Base-by-base conservation (phyloP, 495 filamentous ascomycete genomes). In the Penicillium waksmanii region DNA sequence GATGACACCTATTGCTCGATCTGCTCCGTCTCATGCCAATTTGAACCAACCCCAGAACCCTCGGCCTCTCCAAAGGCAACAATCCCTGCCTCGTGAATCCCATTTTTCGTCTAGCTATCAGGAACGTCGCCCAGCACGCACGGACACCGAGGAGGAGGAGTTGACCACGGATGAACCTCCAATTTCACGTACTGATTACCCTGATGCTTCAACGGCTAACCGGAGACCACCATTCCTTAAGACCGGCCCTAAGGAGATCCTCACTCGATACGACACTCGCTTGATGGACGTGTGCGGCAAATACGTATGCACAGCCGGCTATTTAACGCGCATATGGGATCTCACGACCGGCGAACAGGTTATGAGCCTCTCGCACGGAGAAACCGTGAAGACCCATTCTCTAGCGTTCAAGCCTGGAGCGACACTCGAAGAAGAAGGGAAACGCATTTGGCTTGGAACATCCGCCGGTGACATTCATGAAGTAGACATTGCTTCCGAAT, bases 371-470 rank as follows among this genome's bases (percentile, higher is more conserved):
- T 80, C 82, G 62, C 93, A 96, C 76, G 84, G 85, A 9, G 95
- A 98, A 63, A 82, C 80, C 0, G 80, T 89, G 52, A 94, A 89
- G 67, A 86, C 89, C 34, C 85, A 91, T 15, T 86, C 94, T 15
- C 72, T 97, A 2, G 82, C 87, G 3, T 98, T 98, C 72, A 96
- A 94, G 72, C 91, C 94, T 8, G 85, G 88, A 0, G 73, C 76
- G 21, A 83, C 85, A 48, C 78, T 92, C 7, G 84, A 89, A 57
- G 88, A 93, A 46, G 94, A 97, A 72, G 93, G 93, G 11, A 78
- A 81, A 47, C 83, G 87, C 13, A 60, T 98, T n/a, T 98, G 95
- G 95, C 81, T 98, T 15, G 95, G 95, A 1, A 96, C 87, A 33
- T 96, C 85, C 65, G 73, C 83, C 47, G 95, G 95, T 25, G 96